A percentile compares a stretch with the other conserved stretches of the same genome.
These are phyloP conservation scores for Suhomyces pyralidae DNA, from an alignment of 805 yeast genomes.

Conservation along the genomic window DNA sequence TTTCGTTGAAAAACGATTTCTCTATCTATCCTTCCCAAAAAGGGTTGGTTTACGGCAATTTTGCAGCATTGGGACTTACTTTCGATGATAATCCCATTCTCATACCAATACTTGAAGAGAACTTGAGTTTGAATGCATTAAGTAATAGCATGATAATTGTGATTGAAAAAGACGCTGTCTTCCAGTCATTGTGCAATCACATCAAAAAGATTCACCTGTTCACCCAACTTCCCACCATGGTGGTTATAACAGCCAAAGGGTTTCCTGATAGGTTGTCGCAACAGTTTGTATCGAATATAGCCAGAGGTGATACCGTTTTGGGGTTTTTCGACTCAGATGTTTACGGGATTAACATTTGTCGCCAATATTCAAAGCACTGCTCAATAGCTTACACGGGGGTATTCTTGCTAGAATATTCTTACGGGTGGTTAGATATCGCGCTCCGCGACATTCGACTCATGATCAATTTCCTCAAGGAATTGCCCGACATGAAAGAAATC, in stretches of 20 bases:
- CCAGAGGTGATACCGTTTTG: conserved; percentile 33
- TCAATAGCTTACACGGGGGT: conserved; percentile 38
- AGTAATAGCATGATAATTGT: conserved; percentile 13
- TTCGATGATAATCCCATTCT: conserved; percentile 20
- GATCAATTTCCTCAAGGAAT: conserved; percentile 11
- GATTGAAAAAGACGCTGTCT: conserved; percentile 42
- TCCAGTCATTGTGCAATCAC: conserved; percentile 29
- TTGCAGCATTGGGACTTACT: not conserved
- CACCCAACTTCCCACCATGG: not conserved
- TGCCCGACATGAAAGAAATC: not conserved
- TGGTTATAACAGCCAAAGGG: conserved; percentile 62
- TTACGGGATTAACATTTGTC: conserved; percentile 54
- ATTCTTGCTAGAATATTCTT: conserved; percentile 34
- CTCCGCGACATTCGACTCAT: conserved; percentile 19
- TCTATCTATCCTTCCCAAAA: conserved; percentile 54
- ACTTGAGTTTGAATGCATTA: not conserved
- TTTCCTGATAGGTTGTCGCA: conserved; percentile 60
- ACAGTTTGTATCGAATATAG: conserved; percentile 32
- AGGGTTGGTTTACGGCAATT: conserved; percentile 49
- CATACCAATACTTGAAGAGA: conserved; percentile 18
- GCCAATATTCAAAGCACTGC: conserved; percentile 27
- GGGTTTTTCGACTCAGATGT: conserved; percentile 65
- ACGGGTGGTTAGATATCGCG: conserved; percentile 18
- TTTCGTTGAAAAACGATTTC: conserved; percentile 33
- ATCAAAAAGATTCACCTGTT: conserved; percentile 5